These are phyloP conservation scores for Amoebophrya sp. DNA, from an alignment of 169 alveolate genomes.

Conservation along the genomic window DNA sequence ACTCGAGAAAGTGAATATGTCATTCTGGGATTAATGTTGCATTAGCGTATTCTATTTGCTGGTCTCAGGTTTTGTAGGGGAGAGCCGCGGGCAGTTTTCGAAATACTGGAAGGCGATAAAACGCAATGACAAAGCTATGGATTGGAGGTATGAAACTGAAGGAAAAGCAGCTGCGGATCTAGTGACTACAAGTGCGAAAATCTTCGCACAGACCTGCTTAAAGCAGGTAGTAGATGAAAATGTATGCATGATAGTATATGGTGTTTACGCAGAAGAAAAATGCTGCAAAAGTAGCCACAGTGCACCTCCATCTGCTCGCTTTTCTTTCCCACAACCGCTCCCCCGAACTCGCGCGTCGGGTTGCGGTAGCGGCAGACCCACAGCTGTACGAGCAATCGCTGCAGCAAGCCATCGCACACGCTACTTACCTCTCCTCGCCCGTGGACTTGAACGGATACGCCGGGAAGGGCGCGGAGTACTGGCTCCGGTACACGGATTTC, in stretches of 20 bases:
- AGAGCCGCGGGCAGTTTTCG: not conserved
- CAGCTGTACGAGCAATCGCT: not conserved
- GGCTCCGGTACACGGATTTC: not conserved
- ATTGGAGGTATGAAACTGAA: not conserved
- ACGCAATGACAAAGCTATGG: not conserved
- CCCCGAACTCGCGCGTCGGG: not conserved
- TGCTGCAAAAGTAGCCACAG: too few relatives aligned
- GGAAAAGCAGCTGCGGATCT: not conserved
- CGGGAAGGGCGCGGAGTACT: not conserved
- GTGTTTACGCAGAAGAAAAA: not conserved
- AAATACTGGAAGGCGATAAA: not conserved
- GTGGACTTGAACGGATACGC: not conserved
- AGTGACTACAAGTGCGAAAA: not conserved
- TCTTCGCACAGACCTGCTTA: not conserved
- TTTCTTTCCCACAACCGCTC: not conserved
- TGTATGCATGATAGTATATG: not conserved
- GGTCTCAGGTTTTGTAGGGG: not conserved
- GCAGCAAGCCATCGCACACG: not conserved
- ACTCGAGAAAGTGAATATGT: not conserved
- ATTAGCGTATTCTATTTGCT: not conserved
- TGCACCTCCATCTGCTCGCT: not conserved
- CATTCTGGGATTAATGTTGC: not conserved
- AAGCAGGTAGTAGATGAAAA: not conserved
- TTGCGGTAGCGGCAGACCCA: not conserved
- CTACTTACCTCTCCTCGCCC: not conserved